Conservation (phyloP, 176 grass and related monocot species). For the Triticum monococcum region DNA sequence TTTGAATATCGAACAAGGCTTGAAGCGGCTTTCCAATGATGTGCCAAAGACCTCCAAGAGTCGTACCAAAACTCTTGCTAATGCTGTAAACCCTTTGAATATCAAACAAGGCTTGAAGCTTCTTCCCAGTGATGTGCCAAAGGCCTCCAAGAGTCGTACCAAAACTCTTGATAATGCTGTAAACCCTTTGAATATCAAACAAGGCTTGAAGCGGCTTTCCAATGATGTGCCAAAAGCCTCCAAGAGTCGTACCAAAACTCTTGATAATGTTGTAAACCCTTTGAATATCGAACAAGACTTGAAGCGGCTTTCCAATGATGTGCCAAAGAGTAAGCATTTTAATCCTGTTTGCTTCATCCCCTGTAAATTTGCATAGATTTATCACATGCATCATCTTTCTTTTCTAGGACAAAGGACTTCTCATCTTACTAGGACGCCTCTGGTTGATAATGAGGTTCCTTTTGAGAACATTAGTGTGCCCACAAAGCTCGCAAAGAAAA, state of each 20-base stretch:
- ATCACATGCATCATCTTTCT: not conserved
- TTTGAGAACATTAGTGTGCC: conserved; percentile 6
- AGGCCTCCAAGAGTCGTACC: conserved; percentile 36
- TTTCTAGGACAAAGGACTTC: conserved; percentile 56
- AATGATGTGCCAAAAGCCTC: conserved; percentile 35
- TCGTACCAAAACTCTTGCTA: conserved; percentile 8
- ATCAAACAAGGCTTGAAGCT: conserved; percentile 41
- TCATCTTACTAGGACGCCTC: conserved; percentile 48
- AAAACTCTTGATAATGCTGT: conserved; percentile 22
- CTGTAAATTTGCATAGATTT: conserved; percentile 23
- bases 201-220: conserved; percentile 39
- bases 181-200: conserved; percentile 17
- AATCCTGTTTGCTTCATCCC: not conserved
- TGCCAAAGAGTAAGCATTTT: conserved; percentile 65
- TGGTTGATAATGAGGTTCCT: conserved; percentile 37
- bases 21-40: conserved; percentile 38
- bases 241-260: conserved; percentile 18
- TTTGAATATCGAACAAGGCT: conserved; percentile 38
- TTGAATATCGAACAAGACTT: conserved; percentile 30
- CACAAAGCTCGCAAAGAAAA: conserved; percentile 47
- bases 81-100: conserved; percentile 19
- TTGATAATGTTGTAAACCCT: not conserved
- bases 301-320: conserved; percentile 35
- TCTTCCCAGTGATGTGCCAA: conserved; percentile 31
- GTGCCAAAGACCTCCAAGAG: conserved; percentile 33